Evolutionary conservation across 441 rosid genomes (phyloP).

Genomic region (Daphne laureola): DNA sequence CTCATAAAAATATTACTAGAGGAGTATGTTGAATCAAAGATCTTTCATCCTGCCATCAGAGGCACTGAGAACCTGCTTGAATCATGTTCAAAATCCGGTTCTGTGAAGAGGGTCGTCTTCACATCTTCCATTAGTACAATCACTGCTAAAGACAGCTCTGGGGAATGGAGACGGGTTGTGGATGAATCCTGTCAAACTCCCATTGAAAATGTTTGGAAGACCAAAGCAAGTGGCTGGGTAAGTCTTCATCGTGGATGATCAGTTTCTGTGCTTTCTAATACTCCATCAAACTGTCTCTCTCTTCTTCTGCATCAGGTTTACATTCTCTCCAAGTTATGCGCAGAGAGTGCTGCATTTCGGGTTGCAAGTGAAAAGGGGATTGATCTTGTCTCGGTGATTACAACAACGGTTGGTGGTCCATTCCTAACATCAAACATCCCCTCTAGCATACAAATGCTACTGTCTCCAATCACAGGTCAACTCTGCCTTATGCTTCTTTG

Average conservation of each 20-base stretch:
- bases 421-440: slow-evolving; percentile 57
- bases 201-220: slow-evolving; percentile 37
- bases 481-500: too few relatives aligned
- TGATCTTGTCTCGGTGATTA: slow-evolving; percentile 59
- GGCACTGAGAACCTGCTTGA: slow-evolving; percentile 67
- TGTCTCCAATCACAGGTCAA: slow-evolving; percentile 64
- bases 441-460: slow-evolving; percentile 60
- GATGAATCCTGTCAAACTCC: slow-evolving; percentile 65
- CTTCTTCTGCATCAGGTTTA: slow-evolving; percentile 38
- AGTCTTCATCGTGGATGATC: background rate
- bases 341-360: slow-evolving; percentile 70
- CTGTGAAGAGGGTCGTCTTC: slow-evolving; percentile 69
- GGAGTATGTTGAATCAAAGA: slow-evolving; percentile 35
- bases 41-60: slow-evolving; percentile 57
- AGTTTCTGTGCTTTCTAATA: background rate
- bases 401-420: slow-evolving; percentile 68
- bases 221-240: slow-evolving; percentile 84
- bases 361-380: slow-evolving; percentile 50
- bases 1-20: slow-evolving; percentile 27
- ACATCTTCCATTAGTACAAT: slow-evolving; percentile 86
- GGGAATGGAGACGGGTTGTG: slow-evolving; percentile 45
- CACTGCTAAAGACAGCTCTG: slow-evolving; percentile 48
- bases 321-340: slow-evolving; percentile 52
- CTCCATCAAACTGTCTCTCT: background rate
- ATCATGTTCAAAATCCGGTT: slow-evolving; percentile 54